These are phyloP conservation scores for Symbiodinium natans DNA, from an alignment of 73 alveolate genomes.

Conservation along the genomic window DNA sequence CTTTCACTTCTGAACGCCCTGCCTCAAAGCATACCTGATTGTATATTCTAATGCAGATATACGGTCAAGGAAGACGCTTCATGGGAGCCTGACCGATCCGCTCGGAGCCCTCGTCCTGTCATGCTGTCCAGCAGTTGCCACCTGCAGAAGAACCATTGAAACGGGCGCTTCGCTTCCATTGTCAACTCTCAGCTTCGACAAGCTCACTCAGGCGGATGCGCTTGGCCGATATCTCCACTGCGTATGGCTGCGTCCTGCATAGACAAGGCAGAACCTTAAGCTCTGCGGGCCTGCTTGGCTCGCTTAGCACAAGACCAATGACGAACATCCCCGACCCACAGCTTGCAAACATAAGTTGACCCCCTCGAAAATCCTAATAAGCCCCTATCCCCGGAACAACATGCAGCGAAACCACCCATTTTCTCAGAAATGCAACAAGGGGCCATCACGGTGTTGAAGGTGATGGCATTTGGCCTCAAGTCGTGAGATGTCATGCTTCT, in stretches of 20 bases:
- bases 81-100: neutral
- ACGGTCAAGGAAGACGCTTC: too few species aligned
- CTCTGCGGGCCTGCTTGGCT: too few species aligned
- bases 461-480: conserved; percentile 70
- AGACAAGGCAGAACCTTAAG: too few species aligned
- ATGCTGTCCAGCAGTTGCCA: conserved; percentile 3
- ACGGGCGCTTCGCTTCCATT: neutral
- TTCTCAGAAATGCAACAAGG: too few species aligned
- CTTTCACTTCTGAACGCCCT: too few species aligned
- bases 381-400: neutral
- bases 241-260: neutral
- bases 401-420: neutral
- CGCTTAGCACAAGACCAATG: too few species aligned
- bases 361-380: neutral
- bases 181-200: too few species aligned
- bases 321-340: neutral
- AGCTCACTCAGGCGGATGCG: neutral
- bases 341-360: neutral
- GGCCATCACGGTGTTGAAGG: conserved; percentile 76
- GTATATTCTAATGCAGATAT: too few species aligned
- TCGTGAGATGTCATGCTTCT: too few species aligned
- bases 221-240: neutral
- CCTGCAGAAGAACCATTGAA: neutral
- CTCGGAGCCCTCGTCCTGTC: neutral
- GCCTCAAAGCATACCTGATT: too few species aligned